phyloP scores from a whole-genome alignment of 345 rosid genomes.

The Populus alba region DNA sequence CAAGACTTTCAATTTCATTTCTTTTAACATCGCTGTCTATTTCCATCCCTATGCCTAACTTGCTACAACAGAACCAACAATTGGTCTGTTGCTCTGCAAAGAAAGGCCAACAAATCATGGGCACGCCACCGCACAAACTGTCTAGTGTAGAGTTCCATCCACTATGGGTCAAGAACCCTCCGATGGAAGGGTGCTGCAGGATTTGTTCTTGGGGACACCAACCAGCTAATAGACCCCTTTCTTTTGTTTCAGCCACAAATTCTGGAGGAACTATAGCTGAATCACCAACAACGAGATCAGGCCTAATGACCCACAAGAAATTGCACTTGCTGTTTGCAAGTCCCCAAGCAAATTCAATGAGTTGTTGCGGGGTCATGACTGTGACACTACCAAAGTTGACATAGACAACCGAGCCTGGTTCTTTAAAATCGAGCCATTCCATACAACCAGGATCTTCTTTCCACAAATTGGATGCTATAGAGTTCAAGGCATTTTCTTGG shows the following conservation, averaged over 20 bases:
- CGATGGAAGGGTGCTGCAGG: conserved; percentile 13
- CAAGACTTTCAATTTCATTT: conserved; percentile 13
- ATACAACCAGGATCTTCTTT: conserved; percentile 9
- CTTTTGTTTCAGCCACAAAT: conserved; percentile 4
- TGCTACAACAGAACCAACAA: conserved; percentile 3
- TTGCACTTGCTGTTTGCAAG: conserved; percentile 15
- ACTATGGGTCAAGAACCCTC: conserved; percentile 19
- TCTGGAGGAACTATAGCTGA: conserved; percentile 16
- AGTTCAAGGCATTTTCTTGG: neutral
- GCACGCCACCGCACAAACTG: neutral
- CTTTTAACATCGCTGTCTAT: conserved; percentile 5
- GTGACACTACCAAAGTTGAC: conserved; percentile 18
- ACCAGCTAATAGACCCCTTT: conserved; percentile 1
- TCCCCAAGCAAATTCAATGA: conserved; percentile 27
- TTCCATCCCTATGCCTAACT: conserved; percentile 20
- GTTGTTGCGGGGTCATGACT: conserved; percentile 10
- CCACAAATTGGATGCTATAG: conserved; percentile 14
- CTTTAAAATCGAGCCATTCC: conserved; percentile 16
- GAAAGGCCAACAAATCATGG: conserved; percentile 22
- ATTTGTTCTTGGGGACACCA: conserved; percentile 26
- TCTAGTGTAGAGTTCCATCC: conserved; percentile 18
- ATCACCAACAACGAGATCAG: conserved; percentile 11
- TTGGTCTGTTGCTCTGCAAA: conserved; percentile 21
- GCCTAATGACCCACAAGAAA: conserved; percentile 29
- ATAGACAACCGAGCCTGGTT: neutral